Base-by-base conservation (phyloP, 345 rosid genomes). In the Lumnitzera littorea region DNA sequence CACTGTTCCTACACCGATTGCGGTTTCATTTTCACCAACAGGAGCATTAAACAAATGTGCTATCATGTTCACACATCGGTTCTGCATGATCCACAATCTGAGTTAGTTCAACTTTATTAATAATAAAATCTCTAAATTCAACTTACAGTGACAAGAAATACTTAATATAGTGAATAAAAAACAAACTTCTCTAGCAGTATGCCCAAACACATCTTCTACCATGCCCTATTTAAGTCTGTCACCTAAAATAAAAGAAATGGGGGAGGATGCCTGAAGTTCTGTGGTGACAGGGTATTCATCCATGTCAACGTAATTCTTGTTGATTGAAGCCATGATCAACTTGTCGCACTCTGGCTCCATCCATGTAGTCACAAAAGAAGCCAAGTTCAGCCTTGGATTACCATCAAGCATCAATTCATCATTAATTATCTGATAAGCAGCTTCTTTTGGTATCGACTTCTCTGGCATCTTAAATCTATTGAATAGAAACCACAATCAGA, bases 261-360 rank as follows among this genome's bases (percentile, higher is more conserved):
- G 53, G n/a, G n/a, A 23, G 16, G 55, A 16, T 36, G 61, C 82
- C 79, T 78, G 83, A 61, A 79, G 83, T 70, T 79, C 83, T 13
- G 80, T 79, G 62, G 83, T 79, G 5, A 79, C 78, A 16, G 80
- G 83, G 70, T 75, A 79, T 52, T 75, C 78, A 27, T 75, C 83
- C 83, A 79, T 79, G 25, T 67, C 70, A 24, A 67, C 65, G 17
- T 67, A 67, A 53, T 60, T 67, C 65, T 67, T 60, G 70, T 79
- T 79, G 36, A 79, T 62, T 36, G 83, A 31, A 53, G 78, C 78
- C 78, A 79, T 75, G 31, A 79, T 79, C 57, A 79, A 80, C 76
- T 73, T 75, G 46, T 79, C 80, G 12, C 83, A 79, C 70, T 79
- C 83, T 5, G 80, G 80, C 69, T 75, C 83, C 83, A 79, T 79